These are phyloP conservation scores for Colletotrichum liriopes DNA, from an alignment of 2,329 filamentous ascomycete species.

Conservation along the genomic window DNA sequence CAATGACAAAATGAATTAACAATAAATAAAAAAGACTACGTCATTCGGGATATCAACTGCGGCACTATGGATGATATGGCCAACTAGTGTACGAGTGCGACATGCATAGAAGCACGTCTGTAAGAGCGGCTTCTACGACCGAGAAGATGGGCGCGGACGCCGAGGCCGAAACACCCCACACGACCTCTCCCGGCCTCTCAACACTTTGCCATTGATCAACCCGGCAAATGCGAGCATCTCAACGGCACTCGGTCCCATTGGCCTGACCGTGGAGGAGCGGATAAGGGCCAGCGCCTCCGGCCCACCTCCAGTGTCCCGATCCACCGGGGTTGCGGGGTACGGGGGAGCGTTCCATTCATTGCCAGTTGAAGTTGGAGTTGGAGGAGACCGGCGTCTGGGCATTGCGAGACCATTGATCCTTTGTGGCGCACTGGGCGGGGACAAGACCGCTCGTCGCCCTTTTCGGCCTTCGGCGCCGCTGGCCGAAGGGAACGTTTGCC, in stretches of 20 bases:
- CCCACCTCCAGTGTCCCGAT: conserved; percentile 9
- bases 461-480: conserved; percentile 34
- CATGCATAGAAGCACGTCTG: neutral
- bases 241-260: conserved; percentile 7
- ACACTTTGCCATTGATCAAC: conserved; percentile 18
- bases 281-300: neutral
- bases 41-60: no score
- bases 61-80: neutral
- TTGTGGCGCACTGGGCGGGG: neutral
- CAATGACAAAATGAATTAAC: neutral
- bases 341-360: no score
- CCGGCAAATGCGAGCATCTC: conserved; percentile 2
- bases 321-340: neutral
- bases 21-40: neutral
- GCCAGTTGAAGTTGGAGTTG: neutral
- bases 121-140: conserved; percentile 1
- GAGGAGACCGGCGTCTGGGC: neutral
- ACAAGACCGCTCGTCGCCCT: neutral
- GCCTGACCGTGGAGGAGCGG: neutral
- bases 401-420: neutral
- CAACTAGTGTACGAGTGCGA: neutral
- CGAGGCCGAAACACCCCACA: conserved; percentile 24
- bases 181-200: conserved; percentile 4
- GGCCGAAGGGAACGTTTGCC: neutral
- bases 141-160: conserved; percentile 20